Base-by-base conservation (phyloP, 495 filamentous ascomycete genomes). In the Halenospora varia region DNA sequence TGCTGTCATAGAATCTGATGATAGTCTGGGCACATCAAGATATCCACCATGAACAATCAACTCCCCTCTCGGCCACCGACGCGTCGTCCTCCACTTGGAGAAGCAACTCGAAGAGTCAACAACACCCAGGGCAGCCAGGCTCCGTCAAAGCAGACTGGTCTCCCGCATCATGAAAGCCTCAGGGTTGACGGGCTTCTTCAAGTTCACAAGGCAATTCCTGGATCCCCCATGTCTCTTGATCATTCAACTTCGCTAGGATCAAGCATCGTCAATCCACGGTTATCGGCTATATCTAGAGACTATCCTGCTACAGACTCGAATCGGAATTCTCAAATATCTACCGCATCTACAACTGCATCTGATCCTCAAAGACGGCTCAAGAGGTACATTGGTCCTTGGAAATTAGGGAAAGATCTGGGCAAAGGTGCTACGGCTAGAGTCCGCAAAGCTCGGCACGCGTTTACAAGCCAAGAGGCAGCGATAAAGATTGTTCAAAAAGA, bases 401-500 rank as follows among this genome's bases (percentile, higher is more conserved):
- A 89, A 50, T 73, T 98, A 17, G 94, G 94, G 8, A 87, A 83
- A 66, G 92, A 87, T 0, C 75, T 98, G 47, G 94, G 94, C 0
- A 84, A 87, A 56, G 94, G 94, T 8, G 85, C 91, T 0, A 92
- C 89, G 53, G 91, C 88, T 2, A 79, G 88, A 4, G 95, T 98
- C 9, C 80, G 94, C 48, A 68, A 90, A 47, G 93, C 90, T 0
- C 84, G 85, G 57, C 91, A 98, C 72, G 79, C 77, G 17, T 69
- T 77, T 13, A 91, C 89, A 0, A 80, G 86, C 2, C 82, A 95
- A 57, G 75, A 85, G 24, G 94, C 89, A 10, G 94, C 95, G 4
- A 83, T 96, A 69, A 98, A 98, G 78, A 96, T 98, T 57, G 86
- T 98, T 18, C 85, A 87, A 48, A 93, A 90, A 68, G 83, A 80